Evolutionary conservation across 352 stramenopile species (phyloP), one percentile per base, ranked within the genome.

Genomic region (Phytophthora idaei): DNA sequence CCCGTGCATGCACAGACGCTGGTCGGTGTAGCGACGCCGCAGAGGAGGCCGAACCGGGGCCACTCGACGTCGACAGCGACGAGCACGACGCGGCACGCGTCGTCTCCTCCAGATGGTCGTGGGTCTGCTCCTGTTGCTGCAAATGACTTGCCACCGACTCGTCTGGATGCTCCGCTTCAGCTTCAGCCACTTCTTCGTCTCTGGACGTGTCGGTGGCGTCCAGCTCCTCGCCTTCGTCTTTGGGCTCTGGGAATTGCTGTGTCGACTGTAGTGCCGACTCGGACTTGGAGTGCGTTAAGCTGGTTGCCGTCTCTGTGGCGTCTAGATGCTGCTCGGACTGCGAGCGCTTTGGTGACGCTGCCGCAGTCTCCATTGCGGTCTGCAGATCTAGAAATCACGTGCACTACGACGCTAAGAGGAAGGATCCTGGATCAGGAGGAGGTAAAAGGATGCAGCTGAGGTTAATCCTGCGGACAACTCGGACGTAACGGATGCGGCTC

Each of bases 71-170:
- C 14, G 69, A 57, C 3, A 75, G 53, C 27, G 66, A 72, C 55
- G 66, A 73, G 32, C 58, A 74, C 5, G 66, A 74, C 11, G 70
- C 65, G 4, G 66, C 49, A 17, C 70, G 66, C 7, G 60, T 32
- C 28, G 47, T 29, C 17, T 68, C 60, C 10, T 68, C 48, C 2
- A 64, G 27, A 31, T 67, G 56, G 11, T 49, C 21, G 10, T 52
- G 36, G 2, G 5, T 51, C 11, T 46, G 47, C 36, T 69, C 5
- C 32, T 58, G 14, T 7, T 63, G 48, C 21, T 67, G 64, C 17
- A 61, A 31, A 12, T 66, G 56, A 1, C 2, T n/a, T 4, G 41
- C 39, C 60, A 61, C 37, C 15, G 34, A 27, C 3, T 55, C 36
- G 36, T 45, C 21, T 7, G 41, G 50, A 46, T 36, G 50, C 29